Conservation (phyloP, 805 yeast genomes). For the Aciculoconidium aculeatum region DNA sequence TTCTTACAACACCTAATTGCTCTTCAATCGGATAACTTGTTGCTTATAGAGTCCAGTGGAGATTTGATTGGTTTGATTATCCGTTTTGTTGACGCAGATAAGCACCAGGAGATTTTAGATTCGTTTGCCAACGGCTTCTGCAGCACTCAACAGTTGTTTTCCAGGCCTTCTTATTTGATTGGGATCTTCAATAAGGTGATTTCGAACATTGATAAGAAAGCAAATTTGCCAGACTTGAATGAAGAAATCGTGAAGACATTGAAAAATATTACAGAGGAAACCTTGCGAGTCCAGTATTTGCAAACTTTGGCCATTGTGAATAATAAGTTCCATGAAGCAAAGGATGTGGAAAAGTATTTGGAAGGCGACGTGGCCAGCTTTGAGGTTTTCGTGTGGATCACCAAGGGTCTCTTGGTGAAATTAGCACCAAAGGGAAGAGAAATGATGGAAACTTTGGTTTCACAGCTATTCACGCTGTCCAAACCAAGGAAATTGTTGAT, state of each 20-base stretch:
- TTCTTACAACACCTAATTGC: conserved; percentile 19
- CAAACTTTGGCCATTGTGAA: conserved; percentile 49
- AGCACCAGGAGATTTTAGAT: conserved; percentile 43
- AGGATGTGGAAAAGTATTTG: no score
- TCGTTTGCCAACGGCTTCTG: conserved; percentile 34
- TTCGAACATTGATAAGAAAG: conserved; percentile 46
- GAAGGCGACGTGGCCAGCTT: no score
- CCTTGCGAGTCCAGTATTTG: conserved; percentile 49
- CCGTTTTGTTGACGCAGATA: conserved; percentile 28
- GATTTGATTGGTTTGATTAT: conserved; percentile 38
- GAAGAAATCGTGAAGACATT: conserved; percentile 9
- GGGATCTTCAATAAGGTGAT: conserved; percentile 37
- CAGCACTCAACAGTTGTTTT: no score
- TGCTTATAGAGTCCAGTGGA: conserved; percentile 32
- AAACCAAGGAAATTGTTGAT: conserved; percentile 12
- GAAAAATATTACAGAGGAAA: conserved; percentile 10
- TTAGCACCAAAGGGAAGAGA: conserved; percentile 36
- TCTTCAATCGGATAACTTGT: background rate
- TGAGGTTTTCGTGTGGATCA: conserved; percentile 63
- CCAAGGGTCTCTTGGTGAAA: conserved; percentile 63
- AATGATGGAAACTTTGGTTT: conserved; percentile 16
- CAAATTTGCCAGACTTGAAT: conserved; percentile 3
- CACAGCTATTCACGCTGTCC: conserved; percentile 16
- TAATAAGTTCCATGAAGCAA: conserved; percentile 38
- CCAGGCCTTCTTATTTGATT: conserved; percentile 27